Evolutionary conservation across 2,329 filamentous ascomycete genomes (phyloP).

Genomic region (Pseudopyricularia cyperi): DNA sequence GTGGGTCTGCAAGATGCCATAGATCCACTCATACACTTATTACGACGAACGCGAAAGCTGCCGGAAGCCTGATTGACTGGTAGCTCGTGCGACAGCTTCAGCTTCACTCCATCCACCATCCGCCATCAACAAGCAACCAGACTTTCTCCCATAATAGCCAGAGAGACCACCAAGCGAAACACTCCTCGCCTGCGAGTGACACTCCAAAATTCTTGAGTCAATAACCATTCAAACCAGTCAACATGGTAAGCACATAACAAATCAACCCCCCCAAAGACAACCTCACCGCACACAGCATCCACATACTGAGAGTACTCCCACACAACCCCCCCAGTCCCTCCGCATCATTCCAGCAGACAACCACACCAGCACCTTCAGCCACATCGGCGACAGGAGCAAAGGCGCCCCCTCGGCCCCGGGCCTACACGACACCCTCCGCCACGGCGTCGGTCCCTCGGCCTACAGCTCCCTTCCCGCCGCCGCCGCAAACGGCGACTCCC

Average conservation of each 20-base stretch:
- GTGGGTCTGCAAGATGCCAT: background rate
- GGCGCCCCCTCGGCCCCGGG: slow-evolving; percentile 84
- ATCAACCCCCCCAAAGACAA: background rate
- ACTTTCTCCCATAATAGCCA: too few species aligned
- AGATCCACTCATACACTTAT: too few species aligned
- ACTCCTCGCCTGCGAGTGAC: too few species aligned
- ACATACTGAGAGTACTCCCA: slow-evolving; percentile 3
- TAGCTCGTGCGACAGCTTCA: slow-evolving; percentile 2
- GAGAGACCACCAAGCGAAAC: too few species aligned
- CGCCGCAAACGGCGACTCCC: too few species aligned
- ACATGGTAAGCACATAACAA: slow-evolving; percentile 37
- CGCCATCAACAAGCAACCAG: background rate
- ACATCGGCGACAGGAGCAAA: slow-evolving; percentile 41
- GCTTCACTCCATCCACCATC: slow-evolving; percentile 7
- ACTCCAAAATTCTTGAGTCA: too few species aligned
- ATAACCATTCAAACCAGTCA: slow-evolving; percentile 15
- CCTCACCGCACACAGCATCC: background rate
- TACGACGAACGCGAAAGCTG: background rate
- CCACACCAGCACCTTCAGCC: slow-evolving; percentile 54
- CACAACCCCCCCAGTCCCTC: slow-evolving; percentile 51
- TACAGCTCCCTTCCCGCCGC: slow-evolving; percentile 27
- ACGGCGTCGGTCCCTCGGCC: slow-evolving; percentile 58
- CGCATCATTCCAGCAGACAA: slow-evolving; percentile 66
- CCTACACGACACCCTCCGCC: slow-evolving; percentile 83
- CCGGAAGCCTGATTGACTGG: background rate